Conservation (phyloP, 345 rosid species). For the Eutrema yunnanense region DNA sequence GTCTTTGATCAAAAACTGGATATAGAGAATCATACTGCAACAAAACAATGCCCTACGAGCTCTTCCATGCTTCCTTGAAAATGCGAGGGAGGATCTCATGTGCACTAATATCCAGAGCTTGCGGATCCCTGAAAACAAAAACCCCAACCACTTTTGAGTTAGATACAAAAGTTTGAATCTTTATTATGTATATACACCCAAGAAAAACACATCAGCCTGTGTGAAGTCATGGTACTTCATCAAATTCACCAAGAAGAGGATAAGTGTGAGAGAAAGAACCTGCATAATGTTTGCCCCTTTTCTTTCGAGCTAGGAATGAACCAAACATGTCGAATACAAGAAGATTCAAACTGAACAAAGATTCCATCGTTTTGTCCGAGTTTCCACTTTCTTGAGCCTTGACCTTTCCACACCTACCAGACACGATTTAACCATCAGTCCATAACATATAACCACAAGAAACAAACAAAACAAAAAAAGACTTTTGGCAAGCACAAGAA, state of each 20-base stretch:
- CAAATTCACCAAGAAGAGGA: neutral
- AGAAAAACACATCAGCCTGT: neutral
- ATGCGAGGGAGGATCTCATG: constrained; percentile 89
- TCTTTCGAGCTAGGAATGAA: constrained; percentile 78
- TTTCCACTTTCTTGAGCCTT: constrained; percentile 97
- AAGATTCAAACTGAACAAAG: constrained; percentile 87
- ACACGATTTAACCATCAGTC: neutral
- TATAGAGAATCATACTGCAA: constrained; percentile 5
- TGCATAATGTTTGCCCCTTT: constrained; percentile 80
- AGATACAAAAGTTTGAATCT: neutral
- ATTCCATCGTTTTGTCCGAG: constrained; percentile 88
- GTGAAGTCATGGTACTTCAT: neutral
- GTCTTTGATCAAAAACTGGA: constrained; percentile 18
- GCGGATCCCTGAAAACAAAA: constrained; percentile 68
- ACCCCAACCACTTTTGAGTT: neutral
- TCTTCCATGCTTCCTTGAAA: constrained; percentile 48
- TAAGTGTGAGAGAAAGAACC: constrained; percentile 33
- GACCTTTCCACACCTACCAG: constrained; percentile 93
- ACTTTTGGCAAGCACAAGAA: neutral
- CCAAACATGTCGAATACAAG: constrained; percentile 67
- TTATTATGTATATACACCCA: neutral
- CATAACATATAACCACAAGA: constrained; percentile 2
- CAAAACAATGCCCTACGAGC: constrained; percentile 17
- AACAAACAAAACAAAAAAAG: too few species aligned
- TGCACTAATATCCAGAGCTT: constrained; percentile 54